Base-by-base conservation (phyloP, 1,139 yeast genomes). In the Taphrina deformans region DNA sequence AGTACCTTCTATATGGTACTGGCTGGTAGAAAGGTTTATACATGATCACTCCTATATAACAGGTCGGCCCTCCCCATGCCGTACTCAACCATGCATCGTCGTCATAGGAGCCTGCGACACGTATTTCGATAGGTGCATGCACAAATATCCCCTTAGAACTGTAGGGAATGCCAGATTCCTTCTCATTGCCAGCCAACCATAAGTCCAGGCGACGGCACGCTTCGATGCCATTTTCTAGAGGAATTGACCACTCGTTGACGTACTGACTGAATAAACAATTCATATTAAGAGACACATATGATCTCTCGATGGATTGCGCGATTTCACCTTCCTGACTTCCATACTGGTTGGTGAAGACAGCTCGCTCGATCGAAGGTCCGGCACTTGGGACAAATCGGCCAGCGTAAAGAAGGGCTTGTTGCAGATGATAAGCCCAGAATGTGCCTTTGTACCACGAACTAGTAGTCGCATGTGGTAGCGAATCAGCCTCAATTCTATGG, bases 161-260 rank as follows among this genome's bases (percentile, higher is more conserved):
- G 38, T 87, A 86, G 35, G 96, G 97, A 12, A 77, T 78, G 38
- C 80, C 73, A 62, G 92, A 88, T 3, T 83, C 81, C 26, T 80
- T 80, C 67, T 87, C 50, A 16, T 41, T 48, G 5, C 63, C 63
- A 1, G 29, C 10, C 83, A 69, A 92, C 79, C 62, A 88, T 79
- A 63, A 82, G 79, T 70, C 92, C 81, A 12, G 88, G 85, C 65
- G 52, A 9, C 45, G 44, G 3, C 61, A 38, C 4, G 67, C 67
- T 61, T 85, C 87, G 7, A 85, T 85, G 9, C 98, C 98, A 67
- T 83, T 82, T 31, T 78, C 80, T 73, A 93, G 79, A 33, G 98
- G 98, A 65, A 96, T 84, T 14, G 93, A 90, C 99, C 99, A 93
- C 77, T 93, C 99, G 74, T 92, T 86, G 65, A 93, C 99, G 77